These are phyloP conservation scores for Phytophthora tentaculata DNA, from an alignment of 352 stramenopile species.

Conservation along the genomic window DNA sequence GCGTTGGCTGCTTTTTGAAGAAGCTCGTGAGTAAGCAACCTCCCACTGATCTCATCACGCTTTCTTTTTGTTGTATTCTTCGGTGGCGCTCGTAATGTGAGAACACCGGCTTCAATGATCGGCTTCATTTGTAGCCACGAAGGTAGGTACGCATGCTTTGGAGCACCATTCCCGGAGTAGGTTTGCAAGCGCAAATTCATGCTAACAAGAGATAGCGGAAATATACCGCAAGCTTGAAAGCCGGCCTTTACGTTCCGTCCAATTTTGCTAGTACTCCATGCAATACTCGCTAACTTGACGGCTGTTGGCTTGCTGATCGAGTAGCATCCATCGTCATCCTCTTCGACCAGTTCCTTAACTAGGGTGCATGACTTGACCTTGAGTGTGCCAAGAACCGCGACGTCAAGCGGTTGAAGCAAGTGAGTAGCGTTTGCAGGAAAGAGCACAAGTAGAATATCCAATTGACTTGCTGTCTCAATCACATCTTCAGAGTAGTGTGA, in stretches of 20 bases:
- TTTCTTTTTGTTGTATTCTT: not conserved
- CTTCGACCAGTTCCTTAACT: slow-evolving; percentile 21
- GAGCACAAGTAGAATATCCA: slow-evolving; percentile 16
- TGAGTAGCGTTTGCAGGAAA: slow-evolving; percentile 26
- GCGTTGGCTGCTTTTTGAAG: not conserved
- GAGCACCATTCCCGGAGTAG: not conserved
- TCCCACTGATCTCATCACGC: not conserved
- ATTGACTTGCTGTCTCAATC: not conserved
- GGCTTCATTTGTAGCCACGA: slow-evolving; percentile 2
- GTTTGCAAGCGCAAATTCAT: slow-evolving; percentile 5
- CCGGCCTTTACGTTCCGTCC: slow-evolving; percentile 7
- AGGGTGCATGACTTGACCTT: slow-evolving; percentile 21
- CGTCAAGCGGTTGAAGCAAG: slow-evolving; percentile 31
- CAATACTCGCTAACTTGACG: slow-evolving; percentile 16
- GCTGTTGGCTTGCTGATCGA: slow-evolving; percentile 19
- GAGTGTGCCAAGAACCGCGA: slow-evolving; percentile 29
- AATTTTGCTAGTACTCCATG: slow-evolving; percentile 18
- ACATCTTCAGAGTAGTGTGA: slow-evolving; percentile 23
- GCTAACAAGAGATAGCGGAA: slow-evolving; percentile 22
- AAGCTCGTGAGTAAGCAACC: slow-evolving; percentile 9
- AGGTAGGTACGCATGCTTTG: slow-evolving; percentile 2
- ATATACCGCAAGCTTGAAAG: slow-evolving; percentile 18
- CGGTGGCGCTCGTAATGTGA: not conserved
- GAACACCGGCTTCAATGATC: not conserved
- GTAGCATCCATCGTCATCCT: slow-evolving; percentile 10